phyloP scores from a whole-genome alignment of 192 early-diverging fungal species.

The Backusella macrospora region DNA sequence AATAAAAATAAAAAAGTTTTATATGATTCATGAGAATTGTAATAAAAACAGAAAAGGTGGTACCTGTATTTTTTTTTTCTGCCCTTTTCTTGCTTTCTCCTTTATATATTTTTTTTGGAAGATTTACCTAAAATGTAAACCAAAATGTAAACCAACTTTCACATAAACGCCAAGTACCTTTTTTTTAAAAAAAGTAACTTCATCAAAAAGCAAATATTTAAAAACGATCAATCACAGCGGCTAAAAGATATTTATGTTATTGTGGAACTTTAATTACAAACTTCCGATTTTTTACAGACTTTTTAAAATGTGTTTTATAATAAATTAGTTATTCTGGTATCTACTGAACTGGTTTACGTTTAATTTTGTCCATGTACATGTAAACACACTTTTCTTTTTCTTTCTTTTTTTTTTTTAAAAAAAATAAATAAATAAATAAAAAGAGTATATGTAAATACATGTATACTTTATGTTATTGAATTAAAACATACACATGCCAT shows the following conservation, averaged over 20 bases:
- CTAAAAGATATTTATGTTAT: slow-evolving; percentile 2
- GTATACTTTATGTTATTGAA: too few relatives aligned
- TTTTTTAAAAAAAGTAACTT: background rate
- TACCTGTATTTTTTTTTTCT: slow-evolving; percentile 30
- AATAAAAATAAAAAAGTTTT: slow-evolving; percentile 15
- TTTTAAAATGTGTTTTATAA: background rate
- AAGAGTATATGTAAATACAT: too few relatives aligned
- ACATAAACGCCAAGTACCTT: background rate
- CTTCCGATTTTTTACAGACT: background rate
- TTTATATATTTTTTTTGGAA: slow-evolving; percentile 23
- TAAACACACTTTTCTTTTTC: too few relatives aligned
- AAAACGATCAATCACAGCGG: slow-evolving; percentile 2
- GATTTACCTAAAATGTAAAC: background rate
- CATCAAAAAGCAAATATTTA: background rate
- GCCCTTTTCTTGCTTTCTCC: slow-evolving; percentile 18
- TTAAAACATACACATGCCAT: too few relatives aligned
- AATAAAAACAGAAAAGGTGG: slow-evolving; percentile 9
- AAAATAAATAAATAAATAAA: too few relatives aligned
- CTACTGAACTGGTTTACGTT: too few relatives aligned
- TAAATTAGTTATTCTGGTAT: background rate
- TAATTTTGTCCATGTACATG: too few relatives aligned
- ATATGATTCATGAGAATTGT: background rate
- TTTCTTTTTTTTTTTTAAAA: too few relatives aligned
- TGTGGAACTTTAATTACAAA: background rate
- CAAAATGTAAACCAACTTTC: background rate